Evolutionary conservation across 306 rosid species (phyloP), one percentile per base, ranked within the genome.

Genomic region (Castanea sativa): DNA sequence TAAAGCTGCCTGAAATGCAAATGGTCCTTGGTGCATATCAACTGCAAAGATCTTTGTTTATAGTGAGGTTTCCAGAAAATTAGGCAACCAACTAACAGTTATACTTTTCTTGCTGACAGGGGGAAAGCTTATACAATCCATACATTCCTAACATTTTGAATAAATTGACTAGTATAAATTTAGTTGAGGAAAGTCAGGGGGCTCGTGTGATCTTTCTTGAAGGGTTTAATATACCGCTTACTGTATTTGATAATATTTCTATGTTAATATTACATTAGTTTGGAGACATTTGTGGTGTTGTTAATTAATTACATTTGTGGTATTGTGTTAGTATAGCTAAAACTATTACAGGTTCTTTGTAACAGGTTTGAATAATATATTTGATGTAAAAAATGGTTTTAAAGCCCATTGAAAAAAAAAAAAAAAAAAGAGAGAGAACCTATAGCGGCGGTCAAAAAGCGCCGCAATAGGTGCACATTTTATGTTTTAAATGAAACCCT

Each of bases 81-180:
- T 63, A 41, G 71, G 25, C 7, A 67, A 67, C 43, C 13, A 13
- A 29, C 6, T 30, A 43, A 64, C 10, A 67, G 4, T 43, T 6
- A 32, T 32, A 67, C n/a, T 67, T 73, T 76, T 80, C 27, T 60
- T 88, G 79, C 55, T 87, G 76, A 63, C 91, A 96, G 99, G 99
- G 98, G 76, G 99, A 96, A 81, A 96, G 99, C 90, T 93, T 89
- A 85, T 96, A 89, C 79, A 90, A 91, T 87, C 94, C 96, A 57
- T 89, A 76, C 83, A 96, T 96, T 67, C 93, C 98, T 53, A 89
- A 81, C 75, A 91, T 85, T 81, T 81, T 93, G 81, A 90, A 91
- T 78, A 86, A 87, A 67, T 83, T 93, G 86, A 84, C 81, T 75
- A 81, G 80, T 41, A 79, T 87, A 84, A 96, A 93, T 77, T 58